Conservation (phyloP, 2,329 filamentous ascomycete species). For the Alternaria conjuncta region DNA sequence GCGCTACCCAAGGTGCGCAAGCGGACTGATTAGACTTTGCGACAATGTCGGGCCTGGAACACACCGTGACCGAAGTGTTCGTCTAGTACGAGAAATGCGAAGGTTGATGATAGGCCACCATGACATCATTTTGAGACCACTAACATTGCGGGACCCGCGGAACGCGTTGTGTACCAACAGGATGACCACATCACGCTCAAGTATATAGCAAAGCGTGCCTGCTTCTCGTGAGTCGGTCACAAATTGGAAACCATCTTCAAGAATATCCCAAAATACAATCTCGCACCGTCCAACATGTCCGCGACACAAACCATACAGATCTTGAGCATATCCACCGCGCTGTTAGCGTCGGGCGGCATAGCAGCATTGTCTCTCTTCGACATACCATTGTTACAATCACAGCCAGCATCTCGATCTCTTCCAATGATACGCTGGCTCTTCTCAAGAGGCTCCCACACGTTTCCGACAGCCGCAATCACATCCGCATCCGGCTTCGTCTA, state of each 20-base stretch:
- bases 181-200: neutral
- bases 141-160: neutral
- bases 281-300: constrained; percentile 9
- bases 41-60: neutral
- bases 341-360: constrained; percentile 45
- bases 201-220: neutral
- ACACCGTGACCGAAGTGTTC: neutral
- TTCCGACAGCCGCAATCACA: constrained; percentile 37
- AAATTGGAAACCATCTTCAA: neutral
- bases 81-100: neutral
- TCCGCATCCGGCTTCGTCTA: constrained; percentile 37
- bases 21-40: constrained; percentile 61
- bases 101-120: neutral
- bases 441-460: constrained; percentile 47
- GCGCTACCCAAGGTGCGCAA: constrained; percentile 64
- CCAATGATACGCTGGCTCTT: constrained; percentile 48
- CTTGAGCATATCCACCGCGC: constrained; percentile 40
- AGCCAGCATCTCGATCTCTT: constrained; percentile 47
- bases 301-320: constrained; percentile 26
- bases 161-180: neutral
- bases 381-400: constrained; percentile 39
- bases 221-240: neutral
- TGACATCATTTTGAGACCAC: constrained; percentile 13
- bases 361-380: constrained; percentile 44
- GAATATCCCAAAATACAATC: neutral